Evolutionary conservation across 129 eudicot species (phyloP).

Genomic region (Apium graveolens): DNA sequence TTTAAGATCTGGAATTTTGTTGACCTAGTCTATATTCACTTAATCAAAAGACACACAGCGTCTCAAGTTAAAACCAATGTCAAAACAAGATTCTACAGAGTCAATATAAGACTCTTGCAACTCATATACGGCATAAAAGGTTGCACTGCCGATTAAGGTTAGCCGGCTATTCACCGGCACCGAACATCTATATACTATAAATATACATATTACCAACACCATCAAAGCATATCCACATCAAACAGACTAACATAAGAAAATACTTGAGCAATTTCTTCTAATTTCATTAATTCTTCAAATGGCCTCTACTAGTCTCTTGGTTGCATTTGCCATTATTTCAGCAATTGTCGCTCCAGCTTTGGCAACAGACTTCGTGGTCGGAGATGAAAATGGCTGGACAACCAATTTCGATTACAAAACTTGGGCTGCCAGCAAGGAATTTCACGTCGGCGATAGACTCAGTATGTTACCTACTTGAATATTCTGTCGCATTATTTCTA

Average conservation of each 20-base stretch:
- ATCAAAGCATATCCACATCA: background rate
- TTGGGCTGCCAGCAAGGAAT: constrained; percentile 19
- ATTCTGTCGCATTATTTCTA: background rate
- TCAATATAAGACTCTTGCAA: background rate
- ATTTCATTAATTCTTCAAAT: background rate
- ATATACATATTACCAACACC: background rate
- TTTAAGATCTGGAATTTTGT: too few species aligned
- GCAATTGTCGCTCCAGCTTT: constrained; percentile 11
- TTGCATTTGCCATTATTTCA: constrained; percentile 9
- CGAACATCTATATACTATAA: background rate
- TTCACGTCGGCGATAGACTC: constrained; percentile 15
- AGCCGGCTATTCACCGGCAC: background rate
- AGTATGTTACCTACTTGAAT: background rate
- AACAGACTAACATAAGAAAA: background rate
- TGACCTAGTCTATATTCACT: background rate
- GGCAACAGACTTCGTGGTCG: constrained; percentile 17
- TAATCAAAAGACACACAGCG: background rate
- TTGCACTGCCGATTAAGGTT: background rate
- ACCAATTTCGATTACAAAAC: constrained; percentile 15
- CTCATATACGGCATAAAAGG: background rate
- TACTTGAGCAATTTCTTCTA: background rate
- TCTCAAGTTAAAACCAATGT: background rate
- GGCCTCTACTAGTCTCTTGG: constrained; percentile 3
- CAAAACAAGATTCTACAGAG: background rate
- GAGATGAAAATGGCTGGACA: constrained; percentile 16